Evolutionary conservation across 2,329 filamentous ascomycete species (phyloP).

Genomic region (Neonectria hederae): DNA sequence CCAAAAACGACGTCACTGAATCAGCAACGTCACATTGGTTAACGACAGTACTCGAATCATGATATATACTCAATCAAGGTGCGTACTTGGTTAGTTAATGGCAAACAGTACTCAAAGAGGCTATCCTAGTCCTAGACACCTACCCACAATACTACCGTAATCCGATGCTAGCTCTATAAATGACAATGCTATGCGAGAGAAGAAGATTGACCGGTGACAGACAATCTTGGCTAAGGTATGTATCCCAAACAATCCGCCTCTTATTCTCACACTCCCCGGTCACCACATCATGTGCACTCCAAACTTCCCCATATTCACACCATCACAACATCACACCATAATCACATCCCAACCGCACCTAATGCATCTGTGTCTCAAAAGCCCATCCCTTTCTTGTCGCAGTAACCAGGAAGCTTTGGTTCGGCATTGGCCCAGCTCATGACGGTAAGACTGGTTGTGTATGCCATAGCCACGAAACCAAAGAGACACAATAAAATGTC

Average conservation of each 20-base stretch:
- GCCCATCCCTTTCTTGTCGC: constrained; percentile 52
- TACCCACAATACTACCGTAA: background rate
- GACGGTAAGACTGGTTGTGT: constrained; percentile 88
- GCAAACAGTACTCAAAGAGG: constrained; percentile 1
- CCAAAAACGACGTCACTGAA: constrained; percentile 26
- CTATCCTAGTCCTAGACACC: constrained; percentile 2
- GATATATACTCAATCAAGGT: too few relatives aligned
- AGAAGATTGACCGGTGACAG: constrained; percentile 25
- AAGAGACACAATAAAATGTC: constrained; percentile 84
- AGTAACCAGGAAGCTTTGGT: constrained; percentile 62
- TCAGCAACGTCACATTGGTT: constrained; percentile 23
- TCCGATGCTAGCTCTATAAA: constrained; percentile 39
- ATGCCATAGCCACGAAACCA: constrained; percentile 86
- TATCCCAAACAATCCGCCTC: constrained; percentile 14
- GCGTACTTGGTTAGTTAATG: too few relatives aligned
- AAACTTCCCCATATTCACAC: background rate
- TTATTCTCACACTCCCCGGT: constrained; percentile 6
- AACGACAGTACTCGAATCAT: background rate
- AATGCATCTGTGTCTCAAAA: constrained; percentile 20
- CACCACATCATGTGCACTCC: constrained; percentile 1
- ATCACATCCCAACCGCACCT: background rate
- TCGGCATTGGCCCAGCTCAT: constrained; percentile 81
- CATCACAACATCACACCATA: background rate
- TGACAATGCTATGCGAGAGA: constrained; percentile 36
- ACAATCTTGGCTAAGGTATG: constrained; percentile 26